phyloP scores from a whole-genome alignment of 805 yeast genomes.

The Zygosaccharomyces bisporus region DNA sequence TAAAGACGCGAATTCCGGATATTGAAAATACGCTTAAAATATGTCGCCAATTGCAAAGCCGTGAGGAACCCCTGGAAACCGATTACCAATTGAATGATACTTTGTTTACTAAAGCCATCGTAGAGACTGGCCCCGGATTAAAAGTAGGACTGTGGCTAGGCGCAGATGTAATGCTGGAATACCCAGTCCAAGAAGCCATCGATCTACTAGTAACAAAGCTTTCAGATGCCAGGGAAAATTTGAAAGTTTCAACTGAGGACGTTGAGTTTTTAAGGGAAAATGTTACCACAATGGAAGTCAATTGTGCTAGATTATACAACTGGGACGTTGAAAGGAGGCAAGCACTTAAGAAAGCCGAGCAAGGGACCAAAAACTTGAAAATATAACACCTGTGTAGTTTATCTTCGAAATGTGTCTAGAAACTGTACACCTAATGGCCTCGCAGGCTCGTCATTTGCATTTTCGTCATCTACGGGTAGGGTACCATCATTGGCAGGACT shows the following conservation, averaged over 20 bases:
- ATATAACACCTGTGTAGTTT: constrained; percentile 17
- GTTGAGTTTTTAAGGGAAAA: constrained; percentile 85
- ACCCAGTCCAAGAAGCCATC: constrained; percentile 84
- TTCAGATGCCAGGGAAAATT: constrained; percentile 54
- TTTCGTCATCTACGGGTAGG: constrained; percentile 29
- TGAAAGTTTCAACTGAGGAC: constrained; percentile 71
- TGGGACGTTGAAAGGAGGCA: constrained; percentile 81
- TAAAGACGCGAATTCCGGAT: constrained; percentile 75
- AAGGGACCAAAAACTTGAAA: constrained; percentile 38
- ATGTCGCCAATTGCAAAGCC: constrained; percentile 55
- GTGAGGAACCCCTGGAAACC: constrained; percentile 53
- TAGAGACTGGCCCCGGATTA: constrained; percentile 48
- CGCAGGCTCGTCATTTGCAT: constrained; percentile 55
- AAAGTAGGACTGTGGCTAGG: constrained; percentile 93
- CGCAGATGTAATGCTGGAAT: constrained; percentile 95
- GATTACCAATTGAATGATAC: constrained; percentile 93
- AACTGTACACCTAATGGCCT: constrained; percentile 59
- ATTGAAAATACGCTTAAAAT: constrained; percentile 78
- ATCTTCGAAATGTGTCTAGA: constrained; percentile 54
- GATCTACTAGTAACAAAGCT: constrained; percentile 62
- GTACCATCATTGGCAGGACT: constrained; percentile 13
- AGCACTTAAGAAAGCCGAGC: constrained; percentile 42
- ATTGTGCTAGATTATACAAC: constrained; percentile 86
- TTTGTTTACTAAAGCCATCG: constrained; percentile 74
- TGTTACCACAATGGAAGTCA: constrained; percentile 96